Evolutionary conservation across 345 rosid genomes (phyloP).

Genomic region (Linum trigynum): DNA sequence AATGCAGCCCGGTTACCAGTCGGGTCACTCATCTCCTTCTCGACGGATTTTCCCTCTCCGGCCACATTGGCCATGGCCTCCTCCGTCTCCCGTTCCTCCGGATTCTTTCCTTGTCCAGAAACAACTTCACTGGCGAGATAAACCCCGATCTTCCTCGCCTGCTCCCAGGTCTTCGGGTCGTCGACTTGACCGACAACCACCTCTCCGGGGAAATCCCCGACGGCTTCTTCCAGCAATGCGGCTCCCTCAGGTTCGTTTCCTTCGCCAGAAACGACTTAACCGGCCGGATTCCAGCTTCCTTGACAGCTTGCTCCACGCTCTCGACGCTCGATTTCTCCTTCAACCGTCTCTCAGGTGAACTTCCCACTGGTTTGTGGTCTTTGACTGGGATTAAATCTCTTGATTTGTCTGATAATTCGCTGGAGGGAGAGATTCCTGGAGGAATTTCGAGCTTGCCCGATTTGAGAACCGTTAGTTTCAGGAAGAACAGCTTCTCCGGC

Average conservation of each 20-base stretch:
- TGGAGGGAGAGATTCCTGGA: constrained; percentile 20
- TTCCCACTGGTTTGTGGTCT: constrained; percentile 23
- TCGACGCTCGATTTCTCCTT: constrained; percentile 18
- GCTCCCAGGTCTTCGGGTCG: constrained; percentile 47
- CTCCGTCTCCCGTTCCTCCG: constrained; percentile 63
- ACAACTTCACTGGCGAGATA: constrained; percentile 40
- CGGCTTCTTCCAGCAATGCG: constrained; percentile 25
- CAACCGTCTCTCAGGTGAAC: constrained; percentile 19
- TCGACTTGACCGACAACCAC: constrained; percentile 47
- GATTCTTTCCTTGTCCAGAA: constrained; percentile 56
- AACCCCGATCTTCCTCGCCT: constrained; percentile 45
- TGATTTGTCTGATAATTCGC: constrained; percentile 21
- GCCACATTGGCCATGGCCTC: constrained; percentile 81
- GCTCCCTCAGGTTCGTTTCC: constrained; percentile 22
- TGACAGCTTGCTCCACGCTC: constrained; percentile 14
- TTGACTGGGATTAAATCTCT: constrained; percentile 23
- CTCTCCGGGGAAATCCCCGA: constrained; percentile 27
- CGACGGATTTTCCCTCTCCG: constrained; percentile 73
- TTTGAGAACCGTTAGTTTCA: constrained; percentile 17
- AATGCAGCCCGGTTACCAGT: constrained; percentile 61
- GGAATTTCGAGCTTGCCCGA: constrained; percentile 20
- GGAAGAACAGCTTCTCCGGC: constrained; percentile 22
- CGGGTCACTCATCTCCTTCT: constrained; percentile 72
- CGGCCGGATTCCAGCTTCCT: constrained; percentile 18
- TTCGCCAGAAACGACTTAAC: constrained; percentile 21